Conservation (phyloP, 78 protist genomes). For the Pigoraptor vietnamica region DNA sequence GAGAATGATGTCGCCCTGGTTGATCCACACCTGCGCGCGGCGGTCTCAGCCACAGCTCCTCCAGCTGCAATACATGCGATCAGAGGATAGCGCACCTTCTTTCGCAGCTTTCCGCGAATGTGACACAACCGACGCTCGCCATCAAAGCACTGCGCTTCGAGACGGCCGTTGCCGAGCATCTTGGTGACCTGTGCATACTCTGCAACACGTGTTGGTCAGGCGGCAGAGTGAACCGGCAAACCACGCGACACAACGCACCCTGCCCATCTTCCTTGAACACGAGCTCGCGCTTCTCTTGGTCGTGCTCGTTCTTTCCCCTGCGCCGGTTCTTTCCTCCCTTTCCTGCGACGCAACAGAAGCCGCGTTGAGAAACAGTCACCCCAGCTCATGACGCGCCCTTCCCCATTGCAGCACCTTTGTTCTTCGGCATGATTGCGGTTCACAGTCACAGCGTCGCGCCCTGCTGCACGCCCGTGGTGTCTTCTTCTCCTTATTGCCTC, state of each 20-base stretch:
- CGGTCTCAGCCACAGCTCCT: no score
- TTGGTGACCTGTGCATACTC: conserved; percentile 49
- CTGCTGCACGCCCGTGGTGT: no score
- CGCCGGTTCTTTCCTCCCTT: conserved; percentile 95
- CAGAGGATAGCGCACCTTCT: conserved; percentile 51
- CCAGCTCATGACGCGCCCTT: background rate
- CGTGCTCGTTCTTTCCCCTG: conserved; percentile 88
- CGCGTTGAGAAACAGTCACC: background rate
- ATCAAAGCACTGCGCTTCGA: conserved; percentile 94
- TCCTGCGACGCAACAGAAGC: conserved; percentile 35
- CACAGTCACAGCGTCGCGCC: background rate
- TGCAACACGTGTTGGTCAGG: background rate
- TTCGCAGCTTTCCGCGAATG: conserved; percentile 93
- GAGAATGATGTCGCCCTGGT: conserved; percentile 88
- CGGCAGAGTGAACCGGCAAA: no score
- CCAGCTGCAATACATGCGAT: conserved; percentile 3
- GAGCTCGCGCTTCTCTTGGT: conserved; percentile 84
- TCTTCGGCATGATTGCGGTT: conserved; percentile 13
- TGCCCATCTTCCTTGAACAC: conserved; percentile 96
- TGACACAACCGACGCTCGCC: conserved; percentile 87
- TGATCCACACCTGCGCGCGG: conserved; percentile 67
- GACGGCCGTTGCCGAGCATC: conserved; percentile 96
- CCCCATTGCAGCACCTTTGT: background rate
- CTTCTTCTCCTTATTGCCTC: no score
- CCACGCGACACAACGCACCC: background rate